These are phyloP conservation scores for Selenicereus undatus DNA, from an alignment of 148 eudicot genomes.

Conservation along the genomic window DNA sequence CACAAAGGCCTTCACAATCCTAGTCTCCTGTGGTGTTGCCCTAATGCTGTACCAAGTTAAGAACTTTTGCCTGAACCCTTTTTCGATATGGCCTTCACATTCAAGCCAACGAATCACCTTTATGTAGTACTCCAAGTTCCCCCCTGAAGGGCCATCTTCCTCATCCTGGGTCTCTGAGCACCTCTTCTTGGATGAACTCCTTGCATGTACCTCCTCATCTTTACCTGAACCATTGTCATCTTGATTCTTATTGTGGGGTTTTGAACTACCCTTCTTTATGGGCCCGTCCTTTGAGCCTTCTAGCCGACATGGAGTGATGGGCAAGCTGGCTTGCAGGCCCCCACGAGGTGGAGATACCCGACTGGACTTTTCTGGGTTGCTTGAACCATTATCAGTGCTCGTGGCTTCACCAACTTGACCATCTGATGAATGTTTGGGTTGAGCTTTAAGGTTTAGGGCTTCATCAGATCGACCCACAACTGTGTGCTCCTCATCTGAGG, in stretches of 20 bases:
- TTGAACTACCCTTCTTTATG: conserved; percentile 27
- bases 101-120: conserved; percentile 73
- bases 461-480: conserved; percentile 22
- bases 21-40: conserved; percentile 63
- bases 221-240: conserved; percentile 25
- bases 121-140: conserved; percentile 56
- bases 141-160: conserved; percentile 30
- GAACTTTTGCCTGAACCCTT: conserved; percentile 64
- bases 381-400: conserved; percentile 44
- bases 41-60: conserved; percentile 89
- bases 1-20: conserved; percentile 69
- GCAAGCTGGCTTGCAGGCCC: conserved; percentile 28
- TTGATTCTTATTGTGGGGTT: conserved; percentile 31
- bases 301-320: conserved; percentile 57
- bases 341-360: background rate
- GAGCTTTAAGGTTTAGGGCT: conserved; percentile 24
- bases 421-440: conserved; percentile 26
- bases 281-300: conserved; percentile 43
- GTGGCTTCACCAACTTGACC: conserved; percentile 30
- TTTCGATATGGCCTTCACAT: conserved; percentile 68
- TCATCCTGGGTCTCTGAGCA: conserved; percentile 31
- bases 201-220: conserved; percentile 35
- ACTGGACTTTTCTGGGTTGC: conserved; percentile 19
- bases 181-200: conserved; percentile 55
- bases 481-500: background rate